These are phyloP conservation scores for Phytophthora pinifolia DNA, from an alignment of 352 stramenopile species.

Conservation along the genomic window DNA sequence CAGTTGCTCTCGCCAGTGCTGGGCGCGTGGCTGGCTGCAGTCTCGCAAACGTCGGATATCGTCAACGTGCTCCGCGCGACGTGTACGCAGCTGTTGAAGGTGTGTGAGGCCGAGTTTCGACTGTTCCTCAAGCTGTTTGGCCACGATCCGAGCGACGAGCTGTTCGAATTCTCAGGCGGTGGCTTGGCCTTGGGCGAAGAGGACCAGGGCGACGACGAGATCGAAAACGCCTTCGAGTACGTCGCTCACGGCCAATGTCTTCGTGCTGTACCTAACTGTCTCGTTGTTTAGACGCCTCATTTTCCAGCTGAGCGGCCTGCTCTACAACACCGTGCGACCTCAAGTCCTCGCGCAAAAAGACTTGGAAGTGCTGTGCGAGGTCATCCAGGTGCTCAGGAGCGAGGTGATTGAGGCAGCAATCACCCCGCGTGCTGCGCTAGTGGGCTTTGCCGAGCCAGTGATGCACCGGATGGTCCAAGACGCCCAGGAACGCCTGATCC, in stretches of 20 bases:
- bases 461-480: slow-evolving; percentile 87
- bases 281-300: slow-evolving; percentile 55
- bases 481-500: slow-evolving; percentile 76
- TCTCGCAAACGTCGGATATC: slow-evolving; percentile 65
- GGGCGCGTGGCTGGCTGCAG: slow-evolving; percentile 42
- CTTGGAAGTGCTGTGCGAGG: slow-evolving; percentile 74
- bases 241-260: slow-evolving; percentile 7
- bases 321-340: slow-evolving; percentile 76
- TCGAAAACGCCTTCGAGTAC: slow-evolving; percentile 72
- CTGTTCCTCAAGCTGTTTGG: slow-evolving; percentile 77
- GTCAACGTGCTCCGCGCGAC: slow-evolving; percentile 71
- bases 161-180: slow-evolving; percentile 43
- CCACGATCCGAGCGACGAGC: slow-evolving; percentile 49
- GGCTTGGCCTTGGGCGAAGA: slow-evolving; percentile 21
- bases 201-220: slow-evolving; percentile 37
- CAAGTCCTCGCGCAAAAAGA: slow-evolving; percentile 74
- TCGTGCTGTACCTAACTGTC: slow-evolving; percentile 1
- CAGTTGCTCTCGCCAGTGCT: slow-evolving; percentile 59
- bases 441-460: slow-evolving; percentile 66
- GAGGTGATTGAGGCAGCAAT: slow-evolving; percentile 80
- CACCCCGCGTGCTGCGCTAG: slow-evolving; percentile 44
- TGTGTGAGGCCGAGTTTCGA: slow-evolving; percentile 76
- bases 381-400: slow-evolving; percentile 73
- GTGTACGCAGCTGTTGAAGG: slow-evolving; percentile 61
- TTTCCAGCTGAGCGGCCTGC: slow-evolving; percentile 67